phyloP scores from a whole-genome alignment of 2,329 filamentous ascomycete genomes.

The Camillea tinctor region DNA sequence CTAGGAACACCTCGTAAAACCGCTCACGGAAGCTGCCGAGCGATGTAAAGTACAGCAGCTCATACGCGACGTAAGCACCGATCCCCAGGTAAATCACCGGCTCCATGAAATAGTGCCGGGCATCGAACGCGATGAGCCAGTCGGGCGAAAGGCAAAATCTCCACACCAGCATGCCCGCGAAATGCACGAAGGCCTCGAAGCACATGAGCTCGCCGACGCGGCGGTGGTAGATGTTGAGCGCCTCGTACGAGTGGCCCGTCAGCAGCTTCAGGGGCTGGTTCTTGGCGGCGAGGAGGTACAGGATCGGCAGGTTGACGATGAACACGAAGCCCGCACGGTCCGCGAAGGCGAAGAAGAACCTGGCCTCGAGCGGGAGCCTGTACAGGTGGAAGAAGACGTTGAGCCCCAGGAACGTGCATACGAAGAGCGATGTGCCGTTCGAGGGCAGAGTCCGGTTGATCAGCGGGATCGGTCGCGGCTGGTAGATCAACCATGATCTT shows the following conservation, averaged over 20 bases:
- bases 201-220: slow-evolving; percentile 62
- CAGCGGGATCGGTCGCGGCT: slow-evolving; percentile 56
- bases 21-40: slow-evolving; percentile 57
- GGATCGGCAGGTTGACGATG: slow-evolving; percentile 46
- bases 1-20: slow-evolving; percentile 64
- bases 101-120: slow-evolving; percentile 50
- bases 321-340: slow-evolving; percentile 56
- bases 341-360: slow-evolving; percentile 55
- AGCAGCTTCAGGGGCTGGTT: slow-evolving; percentile 61
- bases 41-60: slow-evolving; percentile 61
- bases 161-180: slow-evolving; percentile 55
- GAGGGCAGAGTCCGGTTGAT: slow-evolving; percentile 56
- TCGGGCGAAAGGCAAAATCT: slow-evolving; percentile 48
- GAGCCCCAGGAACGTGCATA: slow-evolving; percentile 50
- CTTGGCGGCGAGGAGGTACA: slow-evolving; percentile 66
- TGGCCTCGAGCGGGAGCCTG: slow-evolving; percentile 44
- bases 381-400: slow-evolving; percentile 60
- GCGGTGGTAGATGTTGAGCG: slow-evolving; percentile 64
- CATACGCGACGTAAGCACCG: slow-evolving; percentile 55
- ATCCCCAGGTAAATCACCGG: slow-evolving; percentile 54
- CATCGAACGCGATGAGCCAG: slow-evolving; percentile 40
- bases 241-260: slow-evolving; percentile 65
- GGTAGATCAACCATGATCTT: slow-evolving; percentile 47
- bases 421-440: slow-evolving; percentile 53
- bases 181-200: slow-evolving; percentile 57